These are phyloP conservation scores for Termitomyces sp. DNA, from an alignment of 768 basidiomycete genomes.

Conservation along the genomic window DNA sequence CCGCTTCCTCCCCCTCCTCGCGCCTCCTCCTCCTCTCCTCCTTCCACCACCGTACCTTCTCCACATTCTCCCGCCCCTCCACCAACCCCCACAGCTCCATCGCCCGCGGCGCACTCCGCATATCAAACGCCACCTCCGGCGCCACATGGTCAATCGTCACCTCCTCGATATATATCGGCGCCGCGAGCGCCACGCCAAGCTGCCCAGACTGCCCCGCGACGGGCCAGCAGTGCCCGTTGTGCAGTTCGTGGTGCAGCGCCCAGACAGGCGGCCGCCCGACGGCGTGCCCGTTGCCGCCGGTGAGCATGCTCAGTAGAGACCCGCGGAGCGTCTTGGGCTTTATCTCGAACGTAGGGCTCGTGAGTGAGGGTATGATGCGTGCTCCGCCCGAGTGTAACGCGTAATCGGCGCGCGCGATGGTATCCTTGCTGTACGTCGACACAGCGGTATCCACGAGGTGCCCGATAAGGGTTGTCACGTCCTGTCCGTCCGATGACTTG, in stretches of 20 bases:
- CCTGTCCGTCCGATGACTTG: constrained; percentile 74
- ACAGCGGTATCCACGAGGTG: constrained; percentile 78
- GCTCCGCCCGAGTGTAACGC: constrained; percentile 85
- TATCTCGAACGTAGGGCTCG: constrained; percentile 74
- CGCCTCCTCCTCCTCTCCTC: constrained; percentile 36
- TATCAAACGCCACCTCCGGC: constrained; percentile 75
- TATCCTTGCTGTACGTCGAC: constrained; percentile 65
- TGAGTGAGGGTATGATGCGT: constrained; percentile 75
- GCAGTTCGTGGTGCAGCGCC: constrained; percentile 81
- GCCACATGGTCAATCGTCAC: constrained; percentile 90
- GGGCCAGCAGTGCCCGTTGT: constrained; percentile 92
- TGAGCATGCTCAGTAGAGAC: constrained; percentile 51
- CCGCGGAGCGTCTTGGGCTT: constrained; percentile 46
- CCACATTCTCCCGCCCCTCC: constrained; percentile 71
- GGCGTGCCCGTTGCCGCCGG: constrained; percentile 60
- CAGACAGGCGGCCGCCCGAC: constrained; percentile 81
- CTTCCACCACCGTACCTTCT: constrained; percentile 55
- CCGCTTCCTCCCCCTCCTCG: constrained; percentile 29
- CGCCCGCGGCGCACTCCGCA: constrained; percentile 74
- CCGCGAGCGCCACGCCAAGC: constrained; percentile 76
- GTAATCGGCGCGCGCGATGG: constrained; percentile 78
- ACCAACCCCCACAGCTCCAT: constrained; percentile 93
- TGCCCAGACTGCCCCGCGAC: constrained; percentile 78
- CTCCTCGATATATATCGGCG: constrained; percentile 68
- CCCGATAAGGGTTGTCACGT: constrained; percentile 62